Evolutionary conservation across 1,139 yeast genomes (phyloP).

Genomic region (Sugiyamaella neomexicana): DNA sequence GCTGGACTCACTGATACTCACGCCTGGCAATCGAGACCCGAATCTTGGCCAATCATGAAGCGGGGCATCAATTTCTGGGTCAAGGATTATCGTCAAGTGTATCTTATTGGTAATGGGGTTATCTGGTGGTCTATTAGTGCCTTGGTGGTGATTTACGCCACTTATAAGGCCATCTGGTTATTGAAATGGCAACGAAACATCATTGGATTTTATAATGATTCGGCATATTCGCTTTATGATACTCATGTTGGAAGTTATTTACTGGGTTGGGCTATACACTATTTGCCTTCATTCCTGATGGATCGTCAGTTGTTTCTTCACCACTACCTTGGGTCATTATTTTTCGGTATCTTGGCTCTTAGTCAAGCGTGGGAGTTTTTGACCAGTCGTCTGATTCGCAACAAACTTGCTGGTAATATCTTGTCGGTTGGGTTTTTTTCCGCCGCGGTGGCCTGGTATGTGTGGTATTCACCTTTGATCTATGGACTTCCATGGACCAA

Average conservation of each 20-base stretch:
- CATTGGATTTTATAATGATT: constrained; percentile 45
- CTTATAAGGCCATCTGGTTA: constrained; percentile 55
- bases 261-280: constrained; percentile 82
- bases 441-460: constrained; percentile 56
- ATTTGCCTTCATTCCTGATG: constrained; percentile 76
- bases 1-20: constrained; percentile 83
- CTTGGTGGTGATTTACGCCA: constrained; percentile 53
- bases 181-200: constrained; percentile 70
- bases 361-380: constrained; percentile 79
- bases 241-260: constrained; percentile 65
- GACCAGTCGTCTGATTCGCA: constrained; percentile 46
- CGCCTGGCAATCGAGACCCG: constrained; percentile 83
- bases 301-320: constrained; percentile 95
- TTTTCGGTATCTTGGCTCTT: constrained; percentile 77
- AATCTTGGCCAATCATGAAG: constrained; percentile 81
- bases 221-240: constrained; percentile 68
- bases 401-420: constrained; percentile 46
- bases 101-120: constrained; percentile 86
- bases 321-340: constrained; percentile 89
- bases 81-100: constrained; percentile 71
- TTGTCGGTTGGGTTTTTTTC: constrained; percentile 52
- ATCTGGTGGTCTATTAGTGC: constrained; percentile 86
- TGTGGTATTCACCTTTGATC: constrained; percentile 67
- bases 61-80: constrained; percentile 98
- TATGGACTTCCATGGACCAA: constrained; percentile 86